Base-by-base conservation (phyloP, 495 filamentous ascomycete genomes). In the Daldinia grandis region DNA sequence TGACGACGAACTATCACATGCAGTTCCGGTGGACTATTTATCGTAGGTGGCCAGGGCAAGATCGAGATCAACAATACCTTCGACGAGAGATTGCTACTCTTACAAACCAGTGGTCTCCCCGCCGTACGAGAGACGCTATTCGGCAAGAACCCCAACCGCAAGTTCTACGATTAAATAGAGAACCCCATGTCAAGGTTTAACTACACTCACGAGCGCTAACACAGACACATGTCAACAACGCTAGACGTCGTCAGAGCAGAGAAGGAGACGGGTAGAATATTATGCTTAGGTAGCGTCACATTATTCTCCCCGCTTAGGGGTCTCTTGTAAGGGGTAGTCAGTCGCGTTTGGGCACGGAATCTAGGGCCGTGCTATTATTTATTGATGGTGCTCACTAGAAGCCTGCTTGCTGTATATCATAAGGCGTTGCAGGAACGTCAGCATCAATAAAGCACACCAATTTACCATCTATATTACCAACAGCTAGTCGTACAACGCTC, bases 51-150 rank as follows among this genome's bases (percentile, higher is more conserved):
- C 53, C 85, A 88, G 64, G 96, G 96, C 76, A 97, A 94, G 86
- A 98, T 99, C 79, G 93, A 97, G 71, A 97, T 99, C 78, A 93
- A 97, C 88, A 98, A 99, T 82, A 98, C 95, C 27, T 90, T 98
- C 54, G 96, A 98, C 73, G 92, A 97, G 77, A 89, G 96, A 60
- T 83, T 99, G 79, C 89, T 88, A 66, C 82, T 98, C 61, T 87
- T 98, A 40, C 89, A 95, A 78, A 88, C 88, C 60, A 92, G 92
- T 72, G 92, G 92, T 28, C 86, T 98, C 42, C 96, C 96, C 12
- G 89, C 89, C 33, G 89, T 99, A 69, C 87, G 96, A 68, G 86
- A 91, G 77, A 90, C 87, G 3, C 82, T 99, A 40, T 98, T 98
- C 75, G 96, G 96, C 44, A 87, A 91, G 82, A 98, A 98, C 82